Base-by-base conservation (phyloP, 2,329 filamentous ascomycete species). In the Trichophyton verrucosum region DNA sequence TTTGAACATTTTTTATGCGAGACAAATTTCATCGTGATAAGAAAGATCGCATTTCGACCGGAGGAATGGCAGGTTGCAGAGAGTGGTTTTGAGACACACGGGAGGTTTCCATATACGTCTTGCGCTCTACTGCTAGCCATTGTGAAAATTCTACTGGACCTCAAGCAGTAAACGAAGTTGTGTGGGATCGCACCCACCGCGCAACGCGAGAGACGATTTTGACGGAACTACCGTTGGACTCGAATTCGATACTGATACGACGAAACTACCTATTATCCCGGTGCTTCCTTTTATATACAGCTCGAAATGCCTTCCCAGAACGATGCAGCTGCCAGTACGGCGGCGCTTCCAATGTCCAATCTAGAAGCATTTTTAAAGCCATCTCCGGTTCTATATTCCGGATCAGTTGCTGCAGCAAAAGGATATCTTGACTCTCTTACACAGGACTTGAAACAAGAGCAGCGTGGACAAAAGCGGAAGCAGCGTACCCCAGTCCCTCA, bases 311-410 rank as follows among this genome's bases (percentile, higher is more conserved):
- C 51, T 1, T n/a, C 27, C n/a, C 13, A 33, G 8, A 36, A 36
- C 8, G 24, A 7, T 13, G 15, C 27, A 20, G 11, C 15, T n/a
- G 9, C 51, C 30, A 55, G 24, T 24, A 36, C n/a, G 8, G 27
- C 30, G 51, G 15, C 51, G 0, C n/a, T 57, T 44, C 36, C 55
- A 4, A 55, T 36, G n/a, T 38, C 51, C 13, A 59, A 57, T 11
- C 86, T 88, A 11, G 86, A 91, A 70, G 73, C 75, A 27, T 95
- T 96, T 70, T 78, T 96, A n/a, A 85, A 87, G 65, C 91, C 92
- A 3, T 78, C 83, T 2, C 68, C 81, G 6, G 75, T 82, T 22
- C 78, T 95, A 36, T 83, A 89, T 53, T 80, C 82, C 36, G 84
- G 86, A 2, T 86, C 89, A 17, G 77, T 94, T 22, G 81, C 84